These are phyloP conservation scores for Salix koriyanagi DNA, from an alignment of 345 rosid species.

Conservation along the genomic window DNA sequence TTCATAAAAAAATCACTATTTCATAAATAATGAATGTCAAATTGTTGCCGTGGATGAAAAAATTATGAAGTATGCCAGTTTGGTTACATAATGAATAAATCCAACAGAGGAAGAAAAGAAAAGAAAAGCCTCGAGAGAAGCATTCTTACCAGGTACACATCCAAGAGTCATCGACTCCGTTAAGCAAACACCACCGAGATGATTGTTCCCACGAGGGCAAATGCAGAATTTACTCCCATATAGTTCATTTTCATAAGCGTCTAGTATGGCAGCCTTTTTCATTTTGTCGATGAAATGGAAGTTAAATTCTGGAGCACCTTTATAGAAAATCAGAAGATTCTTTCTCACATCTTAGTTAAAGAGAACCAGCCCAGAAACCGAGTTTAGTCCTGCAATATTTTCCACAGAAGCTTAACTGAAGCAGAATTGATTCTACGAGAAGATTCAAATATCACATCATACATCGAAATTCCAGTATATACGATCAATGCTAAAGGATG, in stretches of 20 bases:
- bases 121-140: background rate
- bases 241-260: conserved; percentile 86
- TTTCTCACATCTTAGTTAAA: conserved; percentile 86
- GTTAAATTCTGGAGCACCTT: conserved; percentile 69
- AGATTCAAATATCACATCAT: background rate
- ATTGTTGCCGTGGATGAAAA: no score
- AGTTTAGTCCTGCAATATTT: conserved; percentile 64
- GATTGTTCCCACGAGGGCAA: conserved; percentile 90
- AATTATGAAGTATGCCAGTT: no score
- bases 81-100: background rate
- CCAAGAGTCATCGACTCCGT: conserved; percentile 94
- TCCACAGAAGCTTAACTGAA: background rate
- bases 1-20: no score
- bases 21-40: no score
- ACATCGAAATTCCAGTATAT: background rate
- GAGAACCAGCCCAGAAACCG: conserved; percentile 97
- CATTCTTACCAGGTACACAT: conserved; percentile 78
- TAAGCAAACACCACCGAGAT: conserved; percentile 93
- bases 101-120: background rate
- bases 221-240: conserved; percentile 86
- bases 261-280: conserved; percentile 72
- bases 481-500: no score
- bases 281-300: conserved; percentile 72
- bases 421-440: background rate
- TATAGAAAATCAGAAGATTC: conserved; percentile 20